phyloP scores from a whole-genome alignment of 257 asterid species.

The Przewalskia tangutica region DNA sequence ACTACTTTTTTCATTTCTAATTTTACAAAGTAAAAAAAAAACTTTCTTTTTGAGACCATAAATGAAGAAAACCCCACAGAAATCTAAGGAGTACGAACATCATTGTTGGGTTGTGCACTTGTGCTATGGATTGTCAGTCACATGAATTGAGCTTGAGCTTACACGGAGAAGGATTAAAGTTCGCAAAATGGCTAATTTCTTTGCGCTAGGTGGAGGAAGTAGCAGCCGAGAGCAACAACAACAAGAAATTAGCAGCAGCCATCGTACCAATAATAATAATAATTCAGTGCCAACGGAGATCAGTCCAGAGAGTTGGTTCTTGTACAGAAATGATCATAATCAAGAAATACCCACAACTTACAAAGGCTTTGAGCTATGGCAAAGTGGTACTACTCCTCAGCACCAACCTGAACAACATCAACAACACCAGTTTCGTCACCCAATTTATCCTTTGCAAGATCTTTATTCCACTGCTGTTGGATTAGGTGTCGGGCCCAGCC shows the following conservation, averaged over 20 bases:
- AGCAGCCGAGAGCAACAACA: neutral
- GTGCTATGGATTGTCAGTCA: neutral
- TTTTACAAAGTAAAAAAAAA: neutral
- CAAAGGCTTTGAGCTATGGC: constrained; percentile 13
- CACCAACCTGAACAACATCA: neutral
- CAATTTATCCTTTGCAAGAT: constrained; percentile 5
- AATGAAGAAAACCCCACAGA: neutral
- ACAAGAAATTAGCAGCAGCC: neutral
- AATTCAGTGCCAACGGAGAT: neutral
- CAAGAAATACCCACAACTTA: constrained; percentile 5
- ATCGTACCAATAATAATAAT: neutral
- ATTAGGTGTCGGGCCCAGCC: neutral
- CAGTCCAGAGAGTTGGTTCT: constrained; percentile 4
- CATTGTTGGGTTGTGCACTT: neutral
- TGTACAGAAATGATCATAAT: constrained; percentile 4
- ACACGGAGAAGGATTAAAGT: neutral
- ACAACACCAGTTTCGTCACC: neutral
- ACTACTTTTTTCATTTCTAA: neutral
- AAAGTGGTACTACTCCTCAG: neutral
- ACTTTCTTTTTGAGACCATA: neutral
- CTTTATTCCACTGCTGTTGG: constrained; percentile 7
- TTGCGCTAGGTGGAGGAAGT: constrained; percentile 3
- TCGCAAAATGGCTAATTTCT: constrained; percentile 8
- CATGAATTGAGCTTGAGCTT: neutral
- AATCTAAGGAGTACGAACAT: neutral